Base-by-base conservation (phyloP, 306 rosid species). In the Lathyrus oleraceus region DNA sequence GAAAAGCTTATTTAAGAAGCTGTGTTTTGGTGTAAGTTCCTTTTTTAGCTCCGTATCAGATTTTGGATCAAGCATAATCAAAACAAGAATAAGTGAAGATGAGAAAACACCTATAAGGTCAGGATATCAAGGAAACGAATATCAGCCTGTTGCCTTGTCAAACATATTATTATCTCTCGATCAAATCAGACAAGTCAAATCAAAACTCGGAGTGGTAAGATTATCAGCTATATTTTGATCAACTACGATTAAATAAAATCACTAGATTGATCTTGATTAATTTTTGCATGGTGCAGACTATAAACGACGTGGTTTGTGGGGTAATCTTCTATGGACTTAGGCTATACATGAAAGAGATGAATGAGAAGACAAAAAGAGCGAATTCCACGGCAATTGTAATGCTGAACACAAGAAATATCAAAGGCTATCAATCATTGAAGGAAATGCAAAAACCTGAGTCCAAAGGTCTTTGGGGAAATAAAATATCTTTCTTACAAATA, bases 131-230 rank as follows among this genome's bases (percentile, higher is more conserved):
- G 78, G 73, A 13, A 40, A 73, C 7, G 81, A 78, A 65, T 58
- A n/a, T 32, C 72, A 38, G n/a, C 81, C 88, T 11, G 45, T 54
- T 38, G 25, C 56, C 12, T 10, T 83, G 19, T 62, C 83, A 21
- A 73, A 81, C 61, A 25, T 86, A 35, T 66, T 72, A 0, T 72
- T 85, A 36, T 76, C 87, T 65, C 81, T 86, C 39, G 83, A 83
- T 14, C 19, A 62, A 5, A 65, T 83, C 27, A 89, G 81, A 64
- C 19, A 38, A 4, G 73, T 84, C 17, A 86, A 85, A 70, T 51
- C 78, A 66, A 85, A 78, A 39, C 91, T 86, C 54, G 82, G 83
- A 53, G 87, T 81, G 87, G 91, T 85, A 78, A 59, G 79, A 36
- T 49, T n/a, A n/a, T n/a, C n/a, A n/a, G n/a, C n/a, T n/a, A n/a